These are phyloP conservation scores for Mortierella sp. DNA, from an alignment of 371 early-diverging fungal genomes.

Conservation along the genomic window DNA sequence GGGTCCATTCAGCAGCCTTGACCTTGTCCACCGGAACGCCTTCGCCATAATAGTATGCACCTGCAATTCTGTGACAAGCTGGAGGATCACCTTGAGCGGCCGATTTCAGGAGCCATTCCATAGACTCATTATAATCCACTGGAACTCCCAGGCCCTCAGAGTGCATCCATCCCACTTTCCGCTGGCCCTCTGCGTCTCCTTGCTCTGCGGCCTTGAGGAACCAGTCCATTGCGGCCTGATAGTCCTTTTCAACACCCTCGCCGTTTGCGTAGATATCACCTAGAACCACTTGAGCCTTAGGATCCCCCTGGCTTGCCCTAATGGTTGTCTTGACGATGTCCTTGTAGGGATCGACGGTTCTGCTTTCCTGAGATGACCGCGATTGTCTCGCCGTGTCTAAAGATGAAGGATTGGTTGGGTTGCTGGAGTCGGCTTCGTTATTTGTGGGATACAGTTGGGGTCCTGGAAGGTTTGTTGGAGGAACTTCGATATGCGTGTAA, in stretches of 20 bases:
- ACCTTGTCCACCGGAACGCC: too few relatives aligned
- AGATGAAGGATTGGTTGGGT: not conserved
- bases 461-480: not conserved
- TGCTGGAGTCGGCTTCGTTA: not conserved
- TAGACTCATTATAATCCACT: too few relatives aligned
- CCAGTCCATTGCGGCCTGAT: not conserved
- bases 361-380: not conserved
- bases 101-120: too few relatives aligned
- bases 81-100: too few relatives aligned
- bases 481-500: not conserved
- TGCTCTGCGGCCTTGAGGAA: too few relatives aligned
- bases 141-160: too few relatives aligned
- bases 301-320: not conserved
- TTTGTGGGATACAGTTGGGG: not conserved
- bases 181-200: not conserved
- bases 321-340: not conserved
- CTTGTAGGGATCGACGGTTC: too few relatives aligned
- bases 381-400: not conserved
- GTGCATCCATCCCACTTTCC: too few relatives aligned
- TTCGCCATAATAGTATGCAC: too few relatives aligned
- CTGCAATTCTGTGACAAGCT: too few relatives aligned
- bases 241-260: not conserved
- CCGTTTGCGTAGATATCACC: not conserved
- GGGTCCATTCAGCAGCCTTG: too few relatives aligned
- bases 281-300: not conserved